Percentiles rank a stretch among this genome's conserved stretches.
Conservation (phyloP, 805 yeast species). For the Blastobotrys chiropterorum region DNA sequence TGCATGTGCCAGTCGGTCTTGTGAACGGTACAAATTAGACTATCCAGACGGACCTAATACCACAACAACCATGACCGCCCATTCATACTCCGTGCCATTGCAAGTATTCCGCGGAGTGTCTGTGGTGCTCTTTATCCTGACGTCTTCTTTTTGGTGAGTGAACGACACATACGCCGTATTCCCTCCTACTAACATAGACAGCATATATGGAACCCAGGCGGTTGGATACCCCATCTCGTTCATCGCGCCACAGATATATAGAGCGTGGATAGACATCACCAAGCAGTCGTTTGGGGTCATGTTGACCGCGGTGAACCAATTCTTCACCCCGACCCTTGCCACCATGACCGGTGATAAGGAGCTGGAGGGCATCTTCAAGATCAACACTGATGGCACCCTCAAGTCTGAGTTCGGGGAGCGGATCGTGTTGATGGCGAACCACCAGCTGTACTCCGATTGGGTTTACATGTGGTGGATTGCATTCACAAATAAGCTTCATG, state of each 20-base stretch:
- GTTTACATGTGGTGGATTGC: constrained; percentile 80
- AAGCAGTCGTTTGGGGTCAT: constrained; percentile 30
- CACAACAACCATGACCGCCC: not conserved
- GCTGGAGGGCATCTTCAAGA: constrained; percentile 21
- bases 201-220: constrained; percentile 1
- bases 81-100: not conserved
- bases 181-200: not conserved
- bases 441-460: constrained; percentile 95
- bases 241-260: constrained; percentile 22
- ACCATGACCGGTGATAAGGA: constrained; percentile 25
- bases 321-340: constrained; percentile 26
- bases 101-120: constrained; percentile 8
- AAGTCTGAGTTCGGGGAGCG: constrained; percentile 38
- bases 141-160: constrained; percentile 1
- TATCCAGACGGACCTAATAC: no score
- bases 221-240: constrained; percentile 27
- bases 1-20: no score
- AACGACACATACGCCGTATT: not conserved
- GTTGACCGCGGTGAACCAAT: constrained; percentile 25
- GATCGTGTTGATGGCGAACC: constrained; percentile 74
- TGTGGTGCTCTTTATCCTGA: constrained; percentile 10
- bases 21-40: no score
- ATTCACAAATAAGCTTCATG: constrained; percentile 60
- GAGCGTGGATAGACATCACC: constrained; percentile 29
- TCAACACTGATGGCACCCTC: constrained; percentile 20